Evolutionary conservation across 2,329 filamentous ascomycete genomes (phyloP), one percentile per base, ranked within the genome.

Genomic region (Penicillium sp.): DNA sequence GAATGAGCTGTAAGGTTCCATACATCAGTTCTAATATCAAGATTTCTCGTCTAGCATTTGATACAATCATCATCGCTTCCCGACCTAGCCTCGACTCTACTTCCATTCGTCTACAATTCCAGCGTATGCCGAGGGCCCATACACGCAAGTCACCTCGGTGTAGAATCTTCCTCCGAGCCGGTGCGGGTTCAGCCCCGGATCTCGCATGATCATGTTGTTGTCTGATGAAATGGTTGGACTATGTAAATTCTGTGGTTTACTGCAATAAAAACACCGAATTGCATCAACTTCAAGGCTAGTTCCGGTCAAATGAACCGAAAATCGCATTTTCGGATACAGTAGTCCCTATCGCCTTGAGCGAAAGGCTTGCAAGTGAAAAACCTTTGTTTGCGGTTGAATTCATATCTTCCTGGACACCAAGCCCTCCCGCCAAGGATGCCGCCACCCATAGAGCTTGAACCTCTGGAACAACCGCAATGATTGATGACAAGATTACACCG

Each of bases 31-130:
- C 5, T 18, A 32, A 13, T 18, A 26, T 43, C 16, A 16, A 38
- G 11, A 50, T 26, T 4, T n/a, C 36, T 18, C 34, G 7, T 4
- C 6, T 43, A 11, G 10, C 39, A 42, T 13, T 8, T 11, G 8
- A 18, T 8, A 10, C 27, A 48, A 13, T 38, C 35, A 48, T 19
- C 2, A 1, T 26, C 35, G 32, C 26, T 16, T 30, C 16, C 5
- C 16, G 2, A 16, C 13, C 32, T 30, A 8, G 13, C 23, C 19
- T 38, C 34, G 26, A 26, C 29, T 39, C 16, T 39, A 40, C 29
- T n/a, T 55, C 63, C 62, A 67, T 44, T 68, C 63, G 1, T 65
- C 57, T 23, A 67, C 65, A 18, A 67, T 68, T 9, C 63, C 63
- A 16, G 53, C 53, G 51, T 68, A 68, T 13, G 56, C 60, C 7